Percentiles rank a stretch among this genome's conserved stretches.
Evolutionary conservation across 106 monocot species (phyloP).

Genomic region (Hemerocallis citrina): DNA sequence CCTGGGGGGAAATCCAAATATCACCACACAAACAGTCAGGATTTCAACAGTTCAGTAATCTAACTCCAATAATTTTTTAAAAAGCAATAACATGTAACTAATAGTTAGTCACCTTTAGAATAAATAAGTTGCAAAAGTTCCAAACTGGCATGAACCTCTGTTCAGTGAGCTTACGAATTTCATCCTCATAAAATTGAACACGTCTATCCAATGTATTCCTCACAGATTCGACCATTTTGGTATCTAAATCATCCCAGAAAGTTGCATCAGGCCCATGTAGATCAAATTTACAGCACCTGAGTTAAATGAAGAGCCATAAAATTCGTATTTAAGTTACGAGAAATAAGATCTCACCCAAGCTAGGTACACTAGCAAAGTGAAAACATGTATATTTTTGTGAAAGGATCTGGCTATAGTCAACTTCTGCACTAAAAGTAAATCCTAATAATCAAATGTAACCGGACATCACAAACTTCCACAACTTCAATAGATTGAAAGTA

Average conservation of each 20-base stretch:
- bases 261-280: conserved; percentile 61
- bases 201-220: conserved; percentile 89
- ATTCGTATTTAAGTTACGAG: not conserved
- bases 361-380: not conserved
- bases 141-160: conserved; percentile 87
- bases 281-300: conserved; percentile 92
- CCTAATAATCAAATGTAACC: not conserved
- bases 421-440: not conserved
- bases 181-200: conserved; percentile 95
- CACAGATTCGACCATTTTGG: conserved; percentile 80
- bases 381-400: not conserved
- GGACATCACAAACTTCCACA: not conserved
- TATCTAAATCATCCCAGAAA: conserved; percentile 96
- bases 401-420: not conserved
- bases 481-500: not conserved
- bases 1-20: conserved; percentile 30
- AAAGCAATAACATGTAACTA: not conserved
- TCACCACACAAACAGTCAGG: conserved; percentile 11
- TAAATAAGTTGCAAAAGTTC: conserved; percentile 98
- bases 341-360: not conserved
- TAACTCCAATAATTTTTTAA: not conserved
- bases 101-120: conserved; percentile 55
- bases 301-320: conserved; percentile 1
- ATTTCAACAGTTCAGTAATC: conserved; percentile 36
- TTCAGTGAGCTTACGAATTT: conserved; percentile 88